Conservation (phyloP, 1,139 yeast species). For the Kodamaea anthophila region DNA sequence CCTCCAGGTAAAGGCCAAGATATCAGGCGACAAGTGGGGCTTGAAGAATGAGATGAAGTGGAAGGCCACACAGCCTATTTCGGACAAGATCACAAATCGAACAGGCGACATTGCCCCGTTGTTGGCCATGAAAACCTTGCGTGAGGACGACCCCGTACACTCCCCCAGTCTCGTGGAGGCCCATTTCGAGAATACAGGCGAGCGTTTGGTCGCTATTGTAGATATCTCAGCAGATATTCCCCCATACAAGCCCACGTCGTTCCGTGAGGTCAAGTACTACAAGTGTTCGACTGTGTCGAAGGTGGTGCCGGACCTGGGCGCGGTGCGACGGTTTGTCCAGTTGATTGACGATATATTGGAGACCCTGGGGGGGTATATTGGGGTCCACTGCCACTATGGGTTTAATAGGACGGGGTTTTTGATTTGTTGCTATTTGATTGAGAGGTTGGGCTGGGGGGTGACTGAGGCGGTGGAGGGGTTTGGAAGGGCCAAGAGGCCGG, state of each 20-base stretch:
- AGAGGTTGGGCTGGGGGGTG: conserved; percentile 53
- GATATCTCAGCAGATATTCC: conserved; percentile 77
- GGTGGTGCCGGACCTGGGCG: conserved; percentile 62
- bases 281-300: conserved; percentile 77
- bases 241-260: conserved; percentile 61
- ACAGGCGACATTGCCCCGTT: conserved; percentile 41
- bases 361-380: conserved; percentile 29
- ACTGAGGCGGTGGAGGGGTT: conserved; percentile 61
- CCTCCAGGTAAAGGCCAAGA: conserved; percentile 51
- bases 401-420: conserved; percentile 76
- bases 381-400: conserved; percentile 78
- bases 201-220: conserved; percentile 47
- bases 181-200: conserved; percentile 17
- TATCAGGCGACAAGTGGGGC: conserved; percentile 73
- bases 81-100: conserved; percentile 34
- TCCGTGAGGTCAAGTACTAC: conserved; percentile 49
- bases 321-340: conserved; percentile 51
- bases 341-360: conserved; percentile 46
- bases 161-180: conserved; percentile 52
- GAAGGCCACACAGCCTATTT: conserved; percentile 51
- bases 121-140: conserved; percentile 68
- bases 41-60: conserved; percentile 70
- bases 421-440: conserved; percentile 64
- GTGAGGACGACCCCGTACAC: conserved; percentile 59
- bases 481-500: conserved; percentile 55